Evolutionary conservation across 2,329 filamentous ascomycete genomes (phyloP).

Genomic region (Scopulariopsis brevicaulis): DNA sequence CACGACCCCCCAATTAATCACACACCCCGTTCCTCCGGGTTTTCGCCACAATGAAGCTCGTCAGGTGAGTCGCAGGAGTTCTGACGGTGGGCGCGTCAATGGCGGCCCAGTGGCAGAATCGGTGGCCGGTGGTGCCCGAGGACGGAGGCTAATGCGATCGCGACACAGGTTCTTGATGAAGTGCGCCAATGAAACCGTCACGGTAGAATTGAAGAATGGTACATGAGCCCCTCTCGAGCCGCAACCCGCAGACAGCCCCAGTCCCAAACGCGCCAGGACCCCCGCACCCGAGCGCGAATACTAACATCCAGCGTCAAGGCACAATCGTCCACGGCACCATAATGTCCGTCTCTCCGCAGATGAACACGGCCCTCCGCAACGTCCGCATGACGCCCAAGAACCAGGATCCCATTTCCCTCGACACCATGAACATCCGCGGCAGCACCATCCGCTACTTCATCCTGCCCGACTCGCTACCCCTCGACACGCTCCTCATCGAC

Average conservation of each 20-base stretch:
- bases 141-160: constrained; percentile 5
- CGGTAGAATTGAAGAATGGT: constrained; percentile 98
- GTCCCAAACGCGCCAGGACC: background rate
- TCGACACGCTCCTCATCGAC: constrained; percentile 92
- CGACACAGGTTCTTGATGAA: constrained; percentile 88
- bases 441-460: constrained; percentile 96
- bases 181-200: constrained; percentile 97
- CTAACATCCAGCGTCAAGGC: constrained; percentile 30
- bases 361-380: constrained; percentile 93
- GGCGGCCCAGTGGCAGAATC: background rate
- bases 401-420: constrained; percentile 77
- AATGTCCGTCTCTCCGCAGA: constrained; percentile 90
- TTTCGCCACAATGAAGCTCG: constrained; percentile 76
- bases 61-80: constrained; percentile 55
- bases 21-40: background rate
- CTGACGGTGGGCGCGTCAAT: background rate
- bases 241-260: background rate
- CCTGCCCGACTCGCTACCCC: constrained; percentile 84
- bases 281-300: background rate
- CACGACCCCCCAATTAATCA: background rate
- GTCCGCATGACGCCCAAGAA: constrained; percentile 93
- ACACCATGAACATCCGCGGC: constrained; percentile 94
- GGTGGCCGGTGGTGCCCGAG: background rate
- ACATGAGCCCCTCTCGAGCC: constrained; percentile 13
- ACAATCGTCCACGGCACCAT: constrained; percentile 96